phyloP scores from a whole-genome alignment of 108 stramenopile genomes.

The Pseudonitzschia pungens region DNA sequence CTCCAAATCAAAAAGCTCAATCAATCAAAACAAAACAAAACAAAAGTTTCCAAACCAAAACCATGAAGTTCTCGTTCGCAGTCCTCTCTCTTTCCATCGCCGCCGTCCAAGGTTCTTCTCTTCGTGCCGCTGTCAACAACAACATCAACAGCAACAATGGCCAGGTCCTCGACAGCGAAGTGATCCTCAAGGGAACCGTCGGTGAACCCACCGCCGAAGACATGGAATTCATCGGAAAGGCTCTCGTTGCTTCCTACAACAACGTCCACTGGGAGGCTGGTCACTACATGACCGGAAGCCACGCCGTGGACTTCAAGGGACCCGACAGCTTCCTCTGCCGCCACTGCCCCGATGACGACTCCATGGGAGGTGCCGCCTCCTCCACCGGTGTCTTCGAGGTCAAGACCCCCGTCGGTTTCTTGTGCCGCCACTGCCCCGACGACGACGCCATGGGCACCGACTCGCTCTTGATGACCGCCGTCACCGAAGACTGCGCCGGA shows the following conservation, averaged over 20 bases:
- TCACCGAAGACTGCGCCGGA: constrained; percentile 10
- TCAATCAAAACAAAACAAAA: background rate
- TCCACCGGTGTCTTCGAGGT: constrained; percentile 1
- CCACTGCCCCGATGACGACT: constrained; percentile 4
- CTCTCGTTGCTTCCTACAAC: constrained; percentile 19
- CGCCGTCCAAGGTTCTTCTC: background rate
- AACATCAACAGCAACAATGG: background rate
- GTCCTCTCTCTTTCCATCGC: constrained; percentile 1
- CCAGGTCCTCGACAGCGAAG: background rate
- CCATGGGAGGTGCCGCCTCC: background rate
- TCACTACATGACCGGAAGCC: constrained; percentile 10
- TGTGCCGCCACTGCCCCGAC: constrained; percentile 9
- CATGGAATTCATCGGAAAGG: constrained; percentile 22
- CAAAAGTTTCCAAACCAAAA: background rate
- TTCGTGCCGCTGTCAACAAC: background rate
- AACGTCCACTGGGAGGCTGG: constrained; percentile 18
- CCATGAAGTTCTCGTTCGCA: constrained; percentile 16
- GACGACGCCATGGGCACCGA: constrained; percentile 11
- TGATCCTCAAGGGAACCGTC: constrained; percentile 9
- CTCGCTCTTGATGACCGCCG: constrained; percentile 10
- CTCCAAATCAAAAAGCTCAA: background rate
- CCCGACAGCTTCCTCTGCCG: background rate
- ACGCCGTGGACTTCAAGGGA: background rate
- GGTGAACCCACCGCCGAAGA: constrained; percentile 13
- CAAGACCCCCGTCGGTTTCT: constrained; percentile 7